These are phyloP conservation scores for Seminavis robusta DNA, from an alignment of 108 stramenopile genomes.

Conservation along the genomic window DNA sequence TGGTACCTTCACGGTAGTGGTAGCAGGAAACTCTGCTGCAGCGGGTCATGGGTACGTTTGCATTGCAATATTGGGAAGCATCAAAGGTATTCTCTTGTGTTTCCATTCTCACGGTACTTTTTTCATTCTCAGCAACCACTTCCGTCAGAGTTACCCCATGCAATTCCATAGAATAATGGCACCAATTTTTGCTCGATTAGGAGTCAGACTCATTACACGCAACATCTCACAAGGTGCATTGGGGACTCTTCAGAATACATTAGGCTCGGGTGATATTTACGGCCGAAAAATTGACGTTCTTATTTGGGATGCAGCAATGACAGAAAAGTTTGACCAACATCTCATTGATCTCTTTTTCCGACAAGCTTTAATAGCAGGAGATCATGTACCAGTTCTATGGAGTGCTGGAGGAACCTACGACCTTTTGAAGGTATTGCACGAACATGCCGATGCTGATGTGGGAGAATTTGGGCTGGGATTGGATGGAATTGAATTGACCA, in stretches of 20 bases:
- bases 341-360: constrained; percentile 60
- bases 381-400: constrained; percentile 65
- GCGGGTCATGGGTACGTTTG: constrained; percentile 73
- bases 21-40: constrained; percentile 60
- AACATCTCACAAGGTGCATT: constrained; percentile 36
- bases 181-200: constrained; percentile 60
- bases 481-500: constrained; percentile 42
- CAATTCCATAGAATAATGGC: constrained; percentile 62
- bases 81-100: no score
- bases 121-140: no score
- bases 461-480: constrained; percentile 59
- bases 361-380: constrained; percentile 57
- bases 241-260: constrained; percentile 24
- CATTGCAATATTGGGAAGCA: no score
- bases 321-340: no score
- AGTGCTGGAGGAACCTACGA: constrained; percentile 52
- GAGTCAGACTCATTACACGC: constrained; percentile 48
- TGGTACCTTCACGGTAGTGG: constrained; percentile 69
- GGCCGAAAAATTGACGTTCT: constrained; percentile 56
- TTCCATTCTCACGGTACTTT: no score
- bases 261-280: constrained; percentile 43
- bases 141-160: constrained; percentile 58
- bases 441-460: constrained; percentile 71
- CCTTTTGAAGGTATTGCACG: constrained; percentile 54
- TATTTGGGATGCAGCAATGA: constrained; percentile 47